phyloP scores from a whole-genome alignment of 2,329 filamentous ascomycete genomes.

The Exophiala dermatitidis region DNA sequence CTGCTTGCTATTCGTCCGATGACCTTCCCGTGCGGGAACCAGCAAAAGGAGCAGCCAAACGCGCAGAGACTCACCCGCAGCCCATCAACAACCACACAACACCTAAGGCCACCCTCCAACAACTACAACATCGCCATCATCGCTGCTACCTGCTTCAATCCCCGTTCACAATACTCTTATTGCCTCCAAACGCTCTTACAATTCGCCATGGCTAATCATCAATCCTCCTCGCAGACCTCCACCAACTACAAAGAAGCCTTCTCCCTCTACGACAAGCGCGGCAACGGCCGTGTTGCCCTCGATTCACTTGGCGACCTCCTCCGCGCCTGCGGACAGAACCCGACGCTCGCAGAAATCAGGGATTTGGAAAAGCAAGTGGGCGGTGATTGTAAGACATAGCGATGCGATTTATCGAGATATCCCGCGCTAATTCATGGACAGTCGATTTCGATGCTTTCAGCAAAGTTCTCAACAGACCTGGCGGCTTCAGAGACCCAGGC shows the following conservation, averaged over 20 bases:
- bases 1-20: conserved; percentile 17
- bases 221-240: conserved; percentile 49
- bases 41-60: background rate
- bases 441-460: conserved; percentile 98
- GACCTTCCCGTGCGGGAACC: background rate
- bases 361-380: conserved; percentile 88
- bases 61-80: no score
- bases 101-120: background rate
- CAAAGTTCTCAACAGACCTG: conserved; percentile 92
- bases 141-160: conserved; percentile 1
- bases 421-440: conserved; percentile 35
- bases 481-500: conserved; percentile 95
- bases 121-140: conserved; percentile 1
- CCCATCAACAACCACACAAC: background rate
- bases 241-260: conserved; percentile 99
- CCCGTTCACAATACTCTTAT: background rate
- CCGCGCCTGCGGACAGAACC: conserved; percentile 95
- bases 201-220: conserved; percentile 20
- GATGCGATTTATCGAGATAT: background rate
- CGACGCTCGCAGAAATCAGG: conserved; percentile 83
- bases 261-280: conserved; percentile 98
- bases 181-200: background rate
- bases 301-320: conserved; percentile 87
- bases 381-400: conserved; percentile 66
- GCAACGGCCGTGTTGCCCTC: conserved; percentile 81